Base-by-base conservation (phyloP, 2,329 filamentous ascomycete genomes). In the Hypoxylon sp. region DNA sequence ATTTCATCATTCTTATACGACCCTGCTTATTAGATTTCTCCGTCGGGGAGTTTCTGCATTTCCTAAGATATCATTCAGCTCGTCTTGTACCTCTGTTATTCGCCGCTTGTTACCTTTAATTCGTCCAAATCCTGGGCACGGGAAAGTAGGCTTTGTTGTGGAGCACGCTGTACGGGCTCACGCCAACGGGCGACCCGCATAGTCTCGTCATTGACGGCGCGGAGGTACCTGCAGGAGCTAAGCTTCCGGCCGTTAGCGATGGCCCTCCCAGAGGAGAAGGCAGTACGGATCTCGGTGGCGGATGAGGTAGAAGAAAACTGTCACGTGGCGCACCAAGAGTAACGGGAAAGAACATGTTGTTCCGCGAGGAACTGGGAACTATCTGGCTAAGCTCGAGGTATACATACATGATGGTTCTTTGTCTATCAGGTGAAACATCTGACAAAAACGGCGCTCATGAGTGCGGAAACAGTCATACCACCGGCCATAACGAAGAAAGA, bases 401-500 rank as follows among this genome's bases (percentile, higher is more conserved):
- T n/a, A n/a, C n/a, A n/a, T n/a, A n/a, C n/a, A n/a, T n/a, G n/a
- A n/a, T n/a, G n/a, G n/a, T n/a, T n/a, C n/a, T n/a, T n/a, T n/a
- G n/a, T n/a, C n/a, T n/a, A n/a, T n/a, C n/a, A n/a, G n/a, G n/a
- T n/a, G n/a, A n/a, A n/a, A n/a, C n/a, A n/a, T n/a, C n/a, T n/a
- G n/a, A n/a, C n/a, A n/a, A n/a, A n/a, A 30, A 64, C 43, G 51
- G 66, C 58, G 46, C 61, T 63, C 57, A 65, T 65, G 19, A 58
- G 46, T 34, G 63, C 63, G 3, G 49, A 28, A 6, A 59, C 53
- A 1, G 62, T 68, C 23, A 38, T 60, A 45, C 65, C 65, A 23
- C 66, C 66, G 5, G 66, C 64, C 38, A 57, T 60, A 13, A 67
- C 55, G 46, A 68, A 68, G 48, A 69, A 64, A 7, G 51, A 45